Conservation (phyloP, 441 rosid genomes). For the Hypseocharis bilobata region DNA sequence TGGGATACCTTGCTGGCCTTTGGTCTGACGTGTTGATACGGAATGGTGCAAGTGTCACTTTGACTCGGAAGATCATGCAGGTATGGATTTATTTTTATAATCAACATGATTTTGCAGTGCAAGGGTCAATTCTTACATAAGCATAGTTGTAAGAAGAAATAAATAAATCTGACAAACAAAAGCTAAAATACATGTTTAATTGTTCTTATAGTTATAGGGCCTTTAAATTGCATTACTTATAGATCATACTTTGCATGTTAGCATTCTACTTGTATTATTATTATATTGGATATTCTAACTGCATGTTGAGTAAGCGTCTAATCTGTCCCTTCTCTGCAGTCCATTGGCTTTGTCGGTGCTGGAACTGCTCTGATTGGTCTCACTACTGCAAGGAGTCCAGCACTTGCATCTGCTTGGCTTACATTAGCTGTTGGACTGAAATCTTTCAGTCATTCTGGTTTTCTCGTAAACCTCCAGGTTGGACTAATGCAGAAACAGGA, state of each 20-base stretch:
- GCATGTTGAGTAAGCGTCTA: conserved; percentile 9
- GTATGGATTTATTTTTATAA: conserved; percentile 25
- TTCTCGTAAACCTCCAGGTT: conserved; percentile 92
- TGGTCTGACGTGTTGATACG: conserved; percentile 71
- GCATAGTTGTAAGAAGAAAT: background rate
- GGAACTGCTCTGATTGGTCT: conserved; percentile 70
- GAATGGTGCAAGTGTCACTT: conserved; percentile 58
- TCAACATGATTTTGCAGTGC: background rate
- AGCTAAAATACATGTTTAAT: background rate
- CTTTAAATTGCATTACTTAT: background rate
- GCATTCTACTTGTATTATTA: background rate
- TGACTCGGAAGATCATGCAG: conserved; percentile 92
- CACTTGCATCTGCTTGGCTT: conserved; percentile 82
- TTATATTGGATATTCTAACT: background rate
- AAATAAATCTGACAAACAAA: background rate
- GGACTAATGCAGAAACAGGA: conserved; percentile 8
- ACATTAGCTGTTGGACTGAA: conserved; percentile 78
- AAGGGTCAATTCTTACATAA: background rate
- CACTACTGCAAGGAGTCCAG: conserved; percentile 59
- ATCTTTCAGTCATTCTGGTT: conserved; percentile 89
- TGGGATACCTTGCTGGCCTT: conserved; percentile 71
- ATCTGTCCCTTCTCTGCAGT: conserved; percentile 41
- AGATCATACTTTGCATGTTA: background rate
- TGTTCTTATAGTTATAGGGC: background rate
- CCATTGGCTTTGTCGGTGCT: conserved; percentile 80